Evolutionary conservation across 1,139 yeast genomes (phyloP).

Genomic region (Kodamaea ohmeri): DNA sequence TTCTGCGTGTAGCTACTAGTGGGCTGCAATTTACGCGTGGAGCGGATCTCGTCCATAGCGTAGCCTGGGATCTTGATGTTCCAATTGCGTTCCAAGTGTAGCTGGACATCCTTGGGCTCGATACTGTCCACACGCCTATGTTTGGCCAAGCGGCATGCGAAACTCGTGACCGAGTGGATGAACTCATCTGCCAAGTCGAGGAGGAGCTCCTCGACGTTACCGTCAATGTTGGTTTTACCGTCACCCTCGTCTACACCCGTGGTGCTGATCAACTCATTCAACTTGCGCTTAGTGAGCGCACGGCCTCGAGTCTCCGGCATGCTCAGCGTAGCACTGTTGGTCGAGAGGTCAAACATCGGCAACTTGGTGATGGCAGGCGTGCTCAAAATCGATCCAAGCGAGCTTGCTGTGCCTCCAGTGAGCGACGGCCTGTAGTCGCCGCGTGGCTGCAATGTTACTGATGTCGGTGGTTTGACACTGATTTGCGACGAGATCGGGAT

Average conservation of each 20-base stretch:
- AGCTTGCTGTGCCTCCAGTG: slow-evolving; percentile 79
- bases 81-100: slow-evolving; percentile 94
- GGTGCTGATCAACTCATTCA: slow-evolving; percentile 78
- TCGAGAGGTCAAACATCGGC: slow-evolving; percentile 77
- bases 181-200: slow-evolving; percentile 95
- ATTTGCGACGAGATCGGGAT: slow-evolving; percentile 71
- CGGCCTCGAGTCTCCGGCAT: slow-evolving; percentile 62
- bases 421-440: slow-evolving; percentile 69
- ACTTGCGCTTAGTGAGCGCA: slow-evolving; percentile 82
- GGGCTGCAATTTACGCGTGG: slow-evolving; percentile 80
- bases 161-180: slow-evolving; percentile 82
- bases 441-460: slow-evolving; percentile 55
- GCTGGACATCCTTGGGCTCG: slow-evolving; percentile 85
- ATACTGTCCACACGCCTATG: slow-evolving; percentile 87
- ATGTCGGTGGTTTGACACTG: slow-evolving; percentile 60
- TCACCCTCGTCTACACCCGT: slow-evolving; percentile 85
- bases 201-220: slow-evolving; percentile 89
- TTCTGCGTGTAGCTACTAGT: slow-evolving; percentile 53
- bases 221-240: slow-evolving; percentile 88
- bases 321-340: slow-evolving; percentile 31
- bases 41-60: slow-evolving; percentile 84
- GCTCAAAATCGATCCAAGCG: slow-evolving; percentile 55
- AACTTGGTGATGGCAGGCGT: slow-evolving; percentile 76
- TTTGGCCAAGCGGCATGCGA: slow-evolving; percentile 93
- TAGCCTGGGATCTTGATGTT: slow-evolving; percentile 92